Evolutionary conservation across 768 basidiomycete genomes (phyloP).

Genomic region (Rhodocollybia butyracea): DNA sequence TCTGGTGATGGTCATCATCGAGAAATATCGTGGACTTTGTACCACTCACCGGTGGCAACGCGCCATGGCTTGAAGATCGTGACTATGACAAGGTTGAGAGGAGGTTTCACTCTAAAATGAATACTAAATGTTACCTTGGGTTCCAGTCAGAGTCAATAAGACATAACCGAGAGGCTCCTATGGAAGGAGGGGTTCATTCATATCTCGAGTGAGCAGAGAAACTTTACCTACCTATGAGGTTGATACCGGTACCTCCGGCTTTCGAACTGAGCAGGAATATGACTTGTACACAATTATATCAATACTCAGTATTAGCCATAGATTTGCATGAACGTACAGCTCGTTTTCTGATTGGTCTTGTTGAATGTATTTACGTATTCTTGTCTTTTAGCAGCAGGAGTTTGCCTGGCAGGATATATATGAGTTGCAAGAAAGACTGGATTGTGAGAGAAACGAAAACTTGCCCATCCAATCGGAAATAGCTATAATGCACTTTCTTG

Average conservation of each 20-base stretch:
- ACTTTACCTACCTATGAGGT: slow-evolving; percentile 66
- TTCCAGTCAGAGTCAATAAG: slow-evolving; percentile 94
- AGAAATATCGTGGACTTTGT: slow-evolving; percentile 1
- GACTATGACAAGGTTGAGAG: slow-evolving; percentile 45
- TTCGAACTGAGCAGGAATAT: slow-evolving; percentile 93
- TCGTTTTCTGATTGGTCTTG: slow-evolving; percentile 60
- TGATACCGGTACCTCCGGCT: slow-evolving; percentile 93
- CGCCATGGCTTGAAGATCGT: slow-evolving; percentile 96
- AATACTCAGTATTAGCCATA: neutral
- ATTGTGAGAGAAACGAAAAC: slow-evolving; percentile 9
- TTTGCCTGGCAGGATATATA: slow-evolving; percentile 51
- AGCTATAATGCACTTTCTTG: slow-evolving; percentile 70
- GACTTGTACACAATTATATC: slow-evolving; percentile 42
- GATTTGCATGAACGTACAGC: slow-evolving; percentile 51
- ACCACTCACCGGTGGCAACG: slow-evolving; percentile 78
- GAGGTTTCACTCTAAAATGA: neutral
- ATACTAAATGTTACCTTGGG: slow-evolving; percentile 55
- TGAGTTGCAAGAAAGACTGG: slow-evolving; percentile 1
- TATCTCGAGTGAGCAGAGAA: neutral
- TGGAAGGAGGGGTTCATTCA: neutral
- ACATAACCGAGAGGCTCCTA: slow-evolving; percentile 77
- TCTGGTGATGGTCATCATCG: slow-evolving; percentile 35
- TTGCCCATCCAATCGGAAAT: slow-evolving; percentile 85
- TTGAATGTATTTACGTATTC: slow-evolving; percentile 91
- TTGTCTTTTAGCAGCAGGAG: slow-evolving; percentile 73